phyloP scores from a whole-genome alignment of 2,329 filamentous ascomycete species.

The Beauveria pseudobassiana region DNA sequence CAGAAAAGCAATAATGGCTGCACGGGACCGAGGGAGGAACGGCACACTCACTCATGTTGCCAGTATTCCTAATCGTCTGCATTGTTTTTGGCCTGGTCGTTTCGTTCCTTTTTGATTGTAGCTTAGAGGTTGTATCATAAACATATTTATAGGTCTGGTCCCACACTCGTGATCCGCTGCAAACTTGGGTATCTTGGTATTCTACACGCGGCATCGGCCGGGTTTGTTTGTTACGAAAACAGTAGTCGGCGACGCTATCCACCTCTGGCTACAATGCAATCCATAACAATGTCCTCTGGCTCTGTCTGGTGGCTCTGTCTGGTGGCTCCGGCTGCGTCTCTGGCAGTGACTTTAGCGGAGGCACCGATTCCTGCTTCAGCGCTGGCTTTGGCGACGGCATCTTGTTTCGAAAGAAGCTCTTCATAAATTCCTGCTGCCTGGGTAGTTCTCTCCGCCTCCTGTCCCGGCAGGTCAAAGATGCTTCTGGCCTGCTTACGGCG shows the following conservation, averaged over 20 bases:
- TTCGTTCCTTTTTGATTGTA: slow-evolving; percentile 18
- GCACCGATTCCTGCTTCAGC: not conserved
- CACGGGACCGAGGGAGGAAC: not conserved
- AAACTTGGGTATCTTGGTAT: not conserved
- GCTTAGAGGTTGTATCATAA: slow-evolving; percentile 29
- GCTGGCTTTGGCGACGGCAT: not conserved
- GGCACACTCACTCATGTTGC: not conserved
- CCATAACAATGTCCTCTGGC: slow-evolving; percentile 4
- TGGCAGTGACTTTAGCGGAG: not conserved
- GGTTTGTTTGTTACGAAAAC: not conserved
- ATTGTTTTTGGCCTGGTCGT: slow-evolving; percentile 8
- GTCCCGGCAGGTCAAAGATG: slow-evolving; percentile 36
- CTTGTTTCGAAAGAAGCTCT: slow-evolving; percentile 33
- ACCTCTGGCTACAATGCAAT: slow-evolving; percentile 17
- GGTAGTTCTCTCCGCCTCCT: slow-evolving; percentile 28
- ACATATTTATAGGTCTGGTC: slow-evolving; percentile 17
- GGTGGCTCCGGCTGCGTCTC: not conserved
- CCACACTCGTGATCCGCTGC: not conserved
- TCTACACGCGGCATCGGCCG: not conserved
- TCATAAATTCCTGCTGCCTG: slow-evolving; percentile 43
- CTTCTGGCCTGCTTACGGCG: slow-evolving; percentile 46
- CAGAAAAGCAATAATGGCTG: not conserved
- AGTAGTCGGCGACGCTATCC: not conserved
- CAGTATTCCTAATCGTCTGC: slow-evolving; percentile 1
- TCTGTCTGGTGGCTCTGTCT: not conserved